phyloP scores from a whole-genome alignment of 1,139 yeast species.

The Geotrichum europaeum region DNA sequence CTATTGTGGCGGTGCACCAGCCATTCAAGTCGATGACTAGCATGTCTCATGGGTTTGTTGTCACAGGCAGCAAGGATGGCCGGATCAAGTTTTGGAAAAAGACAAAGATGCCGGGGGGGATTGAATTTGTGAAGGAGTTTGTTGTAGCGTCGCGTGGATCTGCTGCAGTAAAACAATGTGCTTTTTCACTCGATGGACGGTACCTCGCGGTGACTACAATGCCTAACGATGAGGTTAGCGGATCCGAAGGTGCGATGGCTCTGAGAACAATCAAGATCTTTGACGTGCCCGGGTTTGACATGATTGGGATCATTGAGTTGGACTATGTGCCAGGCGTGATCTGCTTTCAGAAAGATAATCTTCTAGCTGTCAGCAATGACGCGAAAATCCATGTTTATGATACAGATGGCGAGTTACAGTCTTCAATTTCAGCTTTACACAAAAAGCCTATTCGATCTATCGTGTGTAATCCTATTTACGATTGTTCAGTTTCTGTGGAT shows the following conservation, averaged over 20 bases:
- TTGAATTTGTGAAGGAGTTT: constrained; percentile 39
- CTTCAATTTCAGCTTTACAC: constrained; percentile 30
- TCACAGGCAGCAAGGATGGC: constrained; percentile 41
- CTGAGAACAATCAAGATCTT: constrained; percentile 34
- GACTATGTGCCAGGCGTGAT: constrained; percentile 20
- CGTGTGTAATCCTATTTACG: constrained; percentile 31
- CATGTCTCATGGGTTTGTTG: constrained; percentile 25
- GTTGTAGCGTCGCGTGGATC: constrained; percentile 32
- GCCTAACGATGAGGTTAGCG: constrained; percentile 12
- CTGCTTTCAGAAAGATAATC: constrained; percentile 14
- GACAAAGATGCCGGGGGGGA: constrained; percentile 22
- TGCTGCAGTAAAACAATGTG: constrained; percentile 24
- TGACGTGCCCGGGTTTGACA: constrained; percentile 40
- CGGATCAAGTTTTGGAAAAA: constrained; percentile 41
- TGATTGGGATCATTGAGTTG: constrained; percentile 38
- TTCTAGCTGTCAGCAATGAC: constrained; percentile 25
- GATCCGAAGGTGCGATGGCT: background rate
- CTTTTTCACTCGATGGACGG: constrained; percentile 28
- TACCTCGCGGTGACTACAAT: constrained; percentile 34
- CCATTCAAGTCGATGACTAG: constrained; percentile 5
- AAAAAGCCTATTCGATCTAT: constrained; percentile 32
- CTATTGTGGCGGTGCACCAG: constrained; percentile 21
- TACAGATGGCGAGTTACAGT: constrained; percentile 23
- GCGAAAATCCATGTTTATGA: constrained; percentile 30
- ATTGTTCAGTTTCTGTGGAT: constrained; percentile 41